These are phyloP conservation scores for Backusella tuberculispora DNA, from an alignment of 192 early-diverging fungal genomes.

Conservation along the genomic window DNA sequence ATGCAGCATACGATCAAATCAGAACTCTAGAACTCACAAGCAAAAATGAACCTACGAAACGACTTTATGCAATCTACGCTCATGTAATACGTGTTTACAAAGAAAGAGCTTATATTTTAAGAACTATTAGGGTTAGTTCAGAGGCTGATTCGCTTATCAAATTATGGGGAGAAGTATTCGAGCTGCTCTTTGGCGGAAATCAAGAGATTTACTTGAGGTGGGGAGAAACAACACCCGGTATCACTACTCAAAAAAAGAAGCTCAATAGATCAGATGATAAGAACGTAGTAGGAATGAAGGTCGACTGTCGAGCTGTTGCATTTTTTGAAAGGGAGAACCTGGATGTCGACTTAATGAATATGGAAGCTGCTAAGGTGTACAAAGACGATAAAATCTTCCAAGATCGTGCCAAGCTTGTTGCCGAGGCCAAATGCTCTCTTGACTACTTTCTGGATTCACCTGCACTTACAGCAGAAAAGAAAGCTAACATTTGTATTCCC, in stretches of 20 bases:
- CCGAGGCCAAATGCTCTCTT: neutral
- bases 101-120: neutral
- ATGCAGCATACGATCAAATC: neutral
- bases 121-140: neutral
- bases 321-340: neutral
- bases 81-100: neutral
- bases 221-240: neutral
- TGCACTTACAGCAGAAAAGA: neutral
- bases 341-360: neutral
- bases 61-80: neutral
- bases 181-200: neutral
- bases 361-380: neutral
- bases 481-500: neutral
- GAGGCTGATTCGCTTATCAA: neutral
- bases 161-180: neutral
- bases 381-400: neutral
- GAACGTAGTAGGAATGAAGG: neutral
- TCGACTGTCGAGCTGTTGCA: neutral
- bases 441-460: neutral
- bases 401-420: neutral
- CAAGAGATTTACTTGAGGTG: neutral
- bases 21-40: neutral
- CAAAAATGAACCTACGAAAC: neutral
- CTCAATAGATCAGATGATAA: neutral
- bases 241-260: neutral